These are phyloP conservation scores for Stenocarpella maydis DNA, from an alignment of 2,329 filamentous ascomycete genomes.

Conservation along the genomic window DNA sequence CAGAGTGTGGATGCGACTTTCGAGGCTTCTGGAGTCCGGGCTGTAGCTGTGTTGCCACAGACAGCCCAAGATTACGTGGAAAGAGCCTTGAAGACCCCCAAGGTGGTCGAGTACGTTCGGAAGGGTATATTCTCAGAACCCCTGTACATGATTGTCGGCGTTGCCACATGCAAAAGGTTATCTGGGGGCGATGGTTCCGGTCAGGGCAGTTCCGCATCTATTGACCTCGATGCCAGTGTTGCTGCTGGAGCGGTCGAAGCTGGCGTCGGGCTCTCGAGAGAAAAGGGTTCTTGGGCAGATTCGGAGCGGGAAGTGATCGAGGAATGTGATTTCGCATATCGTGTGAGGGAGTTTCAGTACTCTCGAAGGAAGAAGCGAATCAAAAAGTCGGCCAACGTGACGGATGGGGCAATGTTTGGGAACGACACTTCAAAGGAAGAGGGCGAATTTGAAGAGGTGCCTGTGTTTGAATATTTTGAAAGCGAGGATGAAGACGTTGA, in stretches of 20 bases:
- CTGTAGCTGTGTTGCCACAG: neutral
- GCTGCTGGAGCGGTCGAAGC: neutral
- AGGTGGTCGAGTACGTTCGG: neutral
- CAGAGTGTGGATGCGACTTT: neutral
- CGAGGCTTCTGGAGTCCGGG: neutral
- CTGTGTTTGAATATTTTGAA: neutral
- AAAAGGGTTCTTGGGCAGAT: neutral
- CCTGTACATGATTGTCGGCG: conserved; percentile 8
- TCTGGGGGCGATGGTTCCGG: neutral
- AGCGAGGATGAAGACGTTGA: conserved; percentile 9
- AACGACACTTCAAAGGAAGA: neutral
- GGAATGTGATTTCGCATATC: conserved; percentile 14
- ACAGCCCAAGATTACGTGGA: neutral
- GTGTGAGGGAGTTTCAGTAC: conserved; percentile 9
- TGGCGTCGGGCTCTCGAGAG: neutral
- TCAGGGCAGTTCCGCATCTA: neutral
- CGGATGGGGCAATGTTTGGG: neutral
- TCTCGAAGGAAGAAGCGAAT: neutral
- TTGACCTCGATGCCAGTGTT: neutral
- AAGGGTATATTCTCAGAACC: neutral
- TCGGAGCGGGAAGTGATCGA: neutral
- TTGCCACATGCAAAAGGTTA: neutral
- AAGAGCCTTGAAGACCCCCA: neutral
- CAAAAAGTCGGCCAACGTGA: neutral
- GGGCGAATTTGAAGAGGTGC: neutral